Base-by-base conservation (phyloP, 176 grass and related monocot genomes). In the Poa pratensis region DNA sequence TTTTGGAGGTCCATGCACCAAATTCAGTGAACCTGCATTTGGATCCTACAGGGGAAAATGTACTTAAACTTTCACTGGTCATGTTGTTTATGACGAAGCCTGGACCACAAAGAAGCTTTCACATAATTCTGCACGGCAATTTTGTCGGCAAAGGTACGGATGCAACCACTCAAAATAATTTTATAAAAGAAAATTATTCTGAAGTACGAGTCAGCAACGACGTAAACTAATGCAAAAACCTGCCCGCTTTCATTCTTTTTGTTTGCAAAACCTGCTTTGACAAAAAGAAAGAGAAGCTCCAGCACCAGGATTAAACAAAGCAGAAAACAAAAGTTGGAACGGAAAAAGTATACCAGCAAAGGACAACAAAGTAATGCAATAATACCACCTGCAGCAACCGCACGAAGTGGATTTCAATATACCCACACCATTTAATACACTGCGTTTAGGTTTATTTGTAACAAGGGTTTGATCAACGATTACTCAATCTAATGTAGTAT, bases 301-400 rank as follows among this genome's bases (percentile, higher is more conserved):
- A 27, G 19, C 54, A 66, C 22, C 49, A 20, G 34, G 64, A 69
- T 30, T 76, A 78, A 83, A 79, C 5, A 79, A 86, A 72, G n/a
- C 0, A 24, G 6, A 64, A 63, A 32, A 16, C 15, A 71, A 50
- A 78, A 83, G 15, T 14, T 40, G 26, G 64, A 26, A 63, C 37
- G 42, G 19, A 84, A 64, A 34, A 82, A 35, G 5, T 34, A 42
- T 50, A 30, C 26, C n/a, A 51, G 62, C 5, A 51, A 60, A 76
- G 51, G 17, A 13, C 60, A 89, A 85, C 40, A 81, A 81, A 81
- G 40, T 32, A 84, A 73, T 66, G 9, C n/a, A 59, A 59, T 59
- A 65, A 65, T 65, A 18, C 14, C 15, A 30, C 62, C 11, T 34
- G 27, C 12, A 34, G 17, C 26, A 32, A 65, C 15, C 1, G 27